Conservation (phyloP, 2,329 filamentous ascomycete genomes). For the Paraconiothyrium brasiliense region DNA sequence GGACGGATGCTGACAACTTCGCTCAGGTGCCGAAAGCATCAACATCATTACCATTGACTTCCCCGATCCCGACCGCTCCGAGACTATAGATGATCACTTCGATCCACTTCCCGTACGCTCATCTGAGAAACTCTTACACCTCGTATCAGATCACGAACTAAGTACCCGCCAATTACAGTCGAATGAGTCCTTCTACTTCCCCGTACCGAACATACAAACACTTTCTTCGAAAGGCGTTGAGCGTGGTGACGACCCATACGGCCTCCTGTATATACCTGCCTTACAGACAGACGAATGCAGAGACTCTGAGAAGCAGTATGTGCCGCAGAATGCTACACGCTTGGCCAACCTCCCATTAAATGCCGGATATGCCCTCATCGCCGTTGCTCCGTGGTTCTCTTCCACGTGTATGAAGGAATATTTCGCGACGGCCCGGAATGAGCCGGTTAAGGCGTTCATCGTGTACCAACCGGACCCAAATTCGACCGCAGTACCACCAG, state of each 20-base stretch:
- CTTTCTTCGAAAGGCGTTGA: slow-evolving; percentile 74
- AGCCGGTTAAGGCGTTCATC: slow-evolving; percentile 65
- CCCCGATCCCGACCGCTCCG: slow-evolving; percentile 42
- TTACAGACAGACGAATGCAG: slow-evolving; percentile 71
- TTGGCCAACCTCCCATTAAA: slow-evolving; percentile 71
- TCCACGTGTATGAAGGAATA: slow-evolving; percentile 77
- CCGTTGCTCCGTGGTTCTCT: slow-evolving; percentile 86
- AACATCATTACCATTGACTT: slow-evolving; percentile 49
- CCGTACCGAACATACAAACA: slow-evolving; percentile 72
- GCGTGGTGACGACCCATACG: slow-evolving; percentile 71
- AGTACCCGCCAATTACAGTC: not conserved
- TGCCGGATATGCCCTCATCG: slow-evolving; percentile 76
- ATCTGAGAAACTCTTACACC: slow-evolving; percentile 4
- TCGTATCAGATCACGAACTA: slow-evolving; percentile 1
- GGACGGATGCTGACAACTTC: slow-evolving; percentile 22
- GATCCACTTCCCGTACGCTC: slow-evolving; percentile 34
- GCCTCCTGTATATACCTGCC: slow-evolving; percentile 86
- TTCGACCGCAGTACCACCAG: slow-evolving; percentile 69
- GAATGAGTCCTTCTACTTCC: slow-evolving; percentile 48
- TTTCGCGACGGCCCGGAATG: slow-evolving; percentile 69
- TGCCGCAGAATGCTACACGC: slow-evolving; percentile 80
- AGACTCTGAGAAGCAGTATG: slow-evolving; percentile 68
- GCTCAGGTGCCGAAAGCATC: slow-evolving; percentile 46
- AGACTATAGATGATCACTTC: slow-evolving; percentile 43
- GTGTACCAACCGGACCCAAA: slow-evolving; percentile 61